Percentiles rank a stretch among this genome's conserved stretches.
phyloP scores from a whole-genome alignment of 768 basidiomycete genomes.

The Mycena galericulata region DNA sequence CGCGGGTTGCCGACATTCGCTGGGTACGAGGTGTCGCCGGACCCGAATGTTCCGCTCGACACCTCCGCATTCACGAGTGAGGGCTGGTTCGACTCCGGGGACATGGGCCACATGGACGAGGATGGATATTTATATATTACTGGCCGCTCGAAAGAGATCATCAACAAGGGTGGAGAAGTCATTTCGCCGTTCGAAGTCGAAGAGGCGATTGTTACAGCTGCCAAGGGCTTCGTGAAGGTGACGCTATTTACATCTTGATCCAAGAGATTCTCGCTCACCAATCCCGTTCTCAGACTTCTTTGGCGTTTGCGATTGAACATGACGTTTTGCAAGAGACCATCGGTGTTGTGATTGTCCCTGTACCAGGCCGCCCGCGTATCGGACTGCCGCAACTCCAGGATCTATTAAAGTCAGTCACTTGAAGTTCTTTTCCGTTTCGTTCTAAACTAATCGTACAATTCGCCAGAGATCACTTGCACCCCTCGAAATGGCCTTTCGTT shows the following conservation, averaged over 20 bases:
- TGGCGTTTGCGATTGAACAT: constrained; percentile 61
- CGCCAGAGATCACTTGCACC: constrained; percentile 56
- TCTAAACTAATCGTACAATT: neutral
- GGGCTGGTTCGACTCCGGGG: constrained; percentile 67
- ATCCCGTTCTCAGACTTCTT: constrained; percentile 42
- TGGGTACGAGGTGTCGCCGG: constrained; percentile 61
- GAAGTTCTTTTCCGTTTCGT: neutral
- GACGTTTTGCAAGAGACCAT: constrained; percentile 62
- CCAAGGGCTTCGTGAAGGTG: constrained; percentile 55
- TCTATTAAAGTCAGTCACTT: constrained; percentile 47
- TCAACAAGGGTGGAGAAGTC: constrained; percentile 71
- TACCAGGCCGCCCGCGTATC: constrained; percentile 48
- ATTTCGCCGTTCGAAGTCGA: constrained; percentile 73
- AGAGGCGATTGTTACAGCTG: constrained; percentile 61
- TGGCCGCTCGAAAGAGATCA: constrained; percentile 70
- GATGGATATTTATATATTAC: constrained; percentile 66
- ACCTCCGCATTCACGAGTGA: constrained; percentile 60
- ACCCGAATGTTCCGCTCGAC: constrained; percentile 56
- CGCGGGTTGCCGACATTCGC: constrained; percentile 66
- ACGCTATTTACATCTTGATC: neutral
- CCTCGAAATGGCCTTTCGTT: constrained; percentile 62
- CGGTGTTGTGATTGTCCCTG: constrained; percentile 56
- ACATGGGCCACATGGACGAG: constrained; percentile 59
- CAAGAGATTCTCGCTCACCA: neutral
- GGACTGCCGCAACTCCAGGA: constrained; percentile 57